These are phyloP conservation scores for Climacium dendroides DNA, from an alignment of 225 moss, liverwort and hornwort species.

Conservation along the genomic window DNA sequence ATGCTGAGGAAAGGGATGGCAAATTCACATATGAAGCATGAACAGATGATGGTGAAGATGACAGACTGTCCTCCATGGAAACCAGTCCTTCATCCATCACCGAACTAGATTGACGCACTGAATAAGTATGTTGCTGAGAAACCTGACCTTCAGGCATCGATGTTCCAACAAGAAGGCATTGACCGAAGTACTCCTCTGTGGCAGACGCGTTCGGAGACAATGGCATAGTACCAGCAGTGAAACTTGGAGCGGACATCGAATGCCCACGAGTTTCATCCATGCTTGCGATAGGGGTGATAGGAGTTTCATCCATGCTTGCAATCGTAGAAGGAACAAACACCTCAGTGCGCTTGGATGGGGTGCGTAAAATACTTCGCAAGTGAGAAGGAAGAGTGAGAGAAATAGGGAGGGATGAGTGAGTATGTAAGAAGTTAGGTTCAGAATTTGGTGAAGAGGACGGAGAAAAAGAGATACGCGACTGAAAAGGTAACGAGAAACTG, in stretches of 20 bases:
- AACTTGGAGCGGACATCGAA: neutral
- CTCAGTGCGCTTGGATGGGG: neutral
- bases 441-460: neutral
- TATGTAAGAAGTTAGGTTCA: neutral
- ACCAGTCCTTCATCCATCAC: neutral
- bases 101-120: neutral
- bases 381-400: conserved; percentile 21
- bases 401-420: neutral
- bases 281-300: neutral
- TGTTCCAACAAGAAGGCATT: neutral
- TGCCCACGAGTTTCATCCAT: neutral
- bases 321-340: neutral
- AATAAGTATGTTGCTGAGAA: neutral
- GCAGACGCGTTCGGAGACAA: neutral
- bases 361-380: conserved; percentile 1
- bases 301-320: neutral
- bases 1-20: neutral
- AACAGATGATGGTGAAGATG: neutral
- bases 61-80: neutral
- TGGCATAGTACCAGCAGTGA: neutral
- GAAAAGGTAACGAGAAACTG: neutral
- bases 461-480: neutral
- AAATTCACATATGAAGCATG: neutral
- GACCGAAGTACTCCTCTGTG: neutral
- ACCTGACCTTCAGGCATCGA: neutral